These are phyloP conservation scores for Alternaria gansuensis DNA, from an alignment of 2,329 filamentous ascomycete genomes.

Conservation along the genomic window DNA sequence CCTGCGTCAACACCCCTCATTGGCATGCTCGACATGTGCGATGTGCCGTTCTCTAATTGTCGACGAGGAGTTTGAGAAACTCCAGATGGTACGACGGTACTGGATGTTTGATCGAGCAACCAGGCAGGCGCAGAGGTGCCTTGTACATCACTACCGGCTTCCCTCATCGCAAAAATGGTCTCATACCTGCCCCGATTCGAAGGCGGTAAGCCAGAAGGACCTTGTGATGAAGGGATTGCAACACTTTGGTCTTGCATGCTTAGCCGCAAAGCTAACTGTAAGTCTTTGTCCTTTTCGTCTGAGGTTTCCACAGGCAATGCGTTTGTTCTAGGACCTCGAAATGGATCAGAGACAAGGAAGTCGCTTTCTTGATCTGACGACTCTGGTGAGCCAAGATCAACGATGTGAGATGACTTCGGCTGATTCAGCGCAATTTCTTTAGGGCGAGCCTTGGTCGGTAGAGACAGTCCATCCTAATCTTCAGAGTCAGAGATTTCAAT, in stretches of 20 bases:
- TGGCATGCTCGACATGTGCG: background rate
- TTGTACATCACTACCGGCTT: constrained; percentile 11
- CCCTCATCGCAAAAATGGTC: constrained; percentile 13
- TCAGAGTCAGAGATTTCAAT: constrained; percentile 28
- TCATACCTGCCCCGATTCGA: constrained; percentile 5
- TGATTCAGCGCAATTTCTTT: background rate
- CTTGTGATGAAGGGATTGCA: background rate
- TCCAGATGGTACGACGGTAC: background rate
- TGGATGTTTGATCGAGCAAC: constrained; percentile 6
- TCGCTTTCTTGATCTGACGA: background rate
- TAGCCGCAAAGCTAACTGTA: constrained; percentile 23
- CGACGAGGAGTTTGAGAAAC: background rate
- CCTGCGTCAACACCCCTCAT: constrained; percentile 8
- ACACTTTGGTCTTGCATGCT: constrained; percentile 19
- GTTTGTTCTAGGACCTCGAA: background rate
- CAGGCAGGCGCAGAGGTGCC: constrained; percentile 14
- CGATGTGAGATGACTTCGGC: background rate
- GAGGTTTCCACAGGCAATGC: background rate
- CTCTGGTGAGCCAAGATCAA: background rate
- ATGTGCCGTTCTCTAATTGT: background rate
- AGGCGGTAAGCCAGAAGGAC: background rate
- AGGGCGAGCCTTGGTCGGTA: background rate
- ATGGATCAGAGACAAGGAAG: background rate
- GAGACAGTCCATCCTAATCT: constrained; percentile 3
- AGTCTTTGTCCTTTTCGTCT: constrained; percentile 17